Conservation (phyloP, 2,329 filamentous ascomycete genomes). For the Colletotrichum sp. region DNA sequence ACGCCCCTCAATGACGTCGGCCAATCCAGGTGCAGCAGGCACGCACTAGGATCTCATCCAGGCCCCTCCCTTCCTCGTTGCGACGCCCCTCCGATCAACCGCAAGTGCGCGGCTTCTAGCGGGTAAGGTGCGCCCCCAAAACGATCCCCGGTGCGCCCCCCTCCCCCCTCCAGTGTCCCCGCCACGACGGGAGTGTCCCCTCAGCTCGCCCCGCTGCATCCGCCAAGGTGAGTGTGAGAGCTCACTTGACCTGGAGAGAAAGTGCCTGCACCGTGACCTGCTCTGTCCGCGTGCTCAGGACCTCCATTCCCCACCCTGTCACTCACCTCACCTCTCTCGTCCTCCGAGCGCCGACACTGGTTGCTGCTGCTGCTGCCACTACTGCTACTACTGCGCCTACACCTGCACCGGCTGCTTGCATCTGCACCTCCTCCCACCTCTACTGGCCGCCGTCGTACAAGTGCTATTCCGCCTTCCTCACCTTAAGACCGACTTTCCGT, state of each 20-base stretch:
- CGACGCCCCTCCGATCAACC: constrained; percentile 1
- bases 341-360: constrained; percentile 7
- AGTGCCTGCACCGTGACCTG: background rate
- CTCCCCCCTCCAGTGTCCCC: background rate
- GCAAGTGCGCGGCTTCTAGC: background rate
- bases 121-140: background rate
- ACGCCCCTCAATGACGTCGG: background rate
- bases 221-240: background rate
- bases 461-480: background rate
- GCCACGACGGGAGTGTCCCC: background rate
- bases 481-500: background rate
- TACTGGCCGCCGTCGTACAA: background rate
- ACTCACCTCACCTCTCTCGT: background rate
- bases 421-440: background rate
- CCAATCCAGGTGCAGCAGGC: background rate
- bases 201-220: background rate
- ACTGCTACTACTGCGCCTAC: background rate
- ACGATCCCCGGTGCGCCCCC: background rate
- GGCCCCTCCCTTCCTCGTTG: background rate
- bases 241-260: constrained; percentile 12
- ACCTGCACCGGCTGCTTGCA: background rate
- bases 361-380: background rate
- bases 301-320: background rate
- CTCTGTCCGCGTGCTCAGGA: constrained; percentile 21
- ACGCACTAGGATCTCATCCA: constrained; percentile 2